Conservation (phyloP, 768 basidiomycete species). For the Phaeotremella fagi region DNA sequence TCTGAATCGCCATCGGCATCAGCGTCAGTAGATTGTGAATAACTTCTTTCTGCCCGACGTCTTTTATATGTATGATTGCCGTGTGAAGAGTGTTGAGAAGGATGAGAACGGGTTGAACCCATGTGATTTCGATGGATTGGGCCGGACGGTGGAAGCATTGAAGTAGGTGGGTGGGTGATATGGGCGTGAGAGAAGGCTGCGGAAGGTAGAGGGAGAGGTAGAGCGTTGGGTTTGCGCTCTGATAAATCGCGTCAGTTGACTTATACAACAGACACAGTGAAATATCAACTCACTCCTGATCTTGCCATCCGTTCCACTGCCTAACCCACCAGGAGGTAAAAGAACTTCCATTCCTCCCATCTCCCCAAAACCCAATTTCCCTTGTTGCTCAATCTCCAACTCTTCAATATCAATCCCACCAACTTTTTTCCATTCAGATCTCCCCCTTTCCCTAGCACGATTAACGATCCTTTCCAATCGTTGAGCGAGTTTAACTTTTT, state of each 20-base stretch:
- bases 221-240: slow-evolving; percentile 37
- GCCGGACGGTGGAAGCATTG: slow-evolving; percentile 25
- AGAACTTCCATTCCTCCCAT: slow-evolving; percentile 30
- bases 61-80: background rate
- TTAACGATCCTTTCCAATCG: slow-evolving; percentile 38
- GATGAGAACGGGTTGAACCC: slow-evolving; percentile 9
- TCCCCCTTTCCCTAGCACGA: slow-evolving; percentile 37
- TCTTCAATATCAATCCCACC: slow-evolving; percentile 41
- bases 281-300: too few relatives aligned
- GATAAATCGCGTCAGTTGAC: slow-evolving; percentile 7
- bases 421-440: slow-evolving; percentile 44
- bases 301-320: slow-evolving; percentile 27
- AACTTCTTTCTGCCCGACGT: background rate
- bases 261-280: slow-evolving; percentile 35
- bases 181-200: slow-evolving; percentile 11
- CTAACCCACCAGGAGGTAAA: slow-evolving; percentile 30
- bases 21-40: slow-evolving; percentile 8
- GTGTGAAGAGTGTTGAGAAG: slow-evolving; percentile 10
- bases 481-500: slow-evolving; percentile 40
- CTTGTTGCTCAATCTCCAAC: slow-evolving; percentile 11
- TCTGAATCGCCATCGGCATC: slow-evolving; percentile 20
- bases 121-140: slow-evolving; percentile 7
- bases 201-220: slow-evolving; percentile 20
- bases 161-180: slow-evolving; percentile 14
- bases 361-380: slow-evolving; percentile 18